Percentiles rank a stretch among this genome's conserved stretches.
Evolutionary conservation across 257 asterid genomes (phyloP).

Genomic region (Lycium barbarum): DNA sequence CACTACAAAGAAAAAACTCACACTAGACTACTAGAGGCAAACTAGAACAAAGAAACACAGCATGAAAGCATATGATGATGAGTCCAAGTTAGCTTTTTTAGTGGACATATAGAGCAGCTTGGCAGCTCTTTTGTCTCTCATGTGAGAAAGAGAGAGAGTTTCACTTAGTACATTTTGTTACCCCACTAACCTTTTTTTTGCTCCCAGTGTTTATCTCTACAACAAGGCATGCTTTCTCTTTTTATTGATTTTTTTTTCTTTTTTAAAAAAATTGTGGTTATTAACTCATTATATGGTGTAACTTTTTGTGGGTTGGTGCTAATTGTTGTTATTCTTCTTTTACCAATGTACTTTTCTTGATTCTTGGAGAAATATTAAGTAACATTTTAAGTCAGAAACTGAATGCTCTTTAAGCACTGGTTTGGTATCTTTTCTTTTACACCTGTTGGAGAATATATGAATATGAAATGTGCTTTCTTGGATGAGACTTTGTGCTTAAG

Average conservation of each 20-base stretch:
- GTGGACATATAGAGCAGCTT: constrained; percentile 32
- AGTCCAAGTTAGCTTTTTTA: constrained; percentile 51
- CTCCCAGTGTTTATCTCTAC: constrained; percentile 25
- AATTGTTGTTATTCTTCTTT: constrained; percentile 25
- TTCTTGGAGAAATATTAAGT: constrained; percentile 25
- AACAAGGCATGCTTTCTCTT: constrained; percentile 50
- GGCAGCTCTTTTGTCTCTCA: constrained; percentile 53
- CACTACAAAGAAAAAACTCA: not conserved
- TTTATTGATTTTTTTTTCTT: constrained; percentile 20
- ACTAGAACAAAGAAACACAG: constrained; percentile 36
- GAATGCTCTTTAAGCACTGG: constrained; percentile 36
- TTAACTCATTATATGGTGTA: constrained; percentile 45
- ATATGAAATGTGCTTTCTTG: constrained; percentile 61
- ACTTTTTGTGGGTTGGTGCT: constrained; percentile 43
- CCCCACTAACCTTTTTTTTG: constrained; percentile 15
- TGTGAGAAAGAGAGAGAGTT: constrained; percentile 38
- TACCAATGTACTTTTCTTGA: constrained; percentile 41
- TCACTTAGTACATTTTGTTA: constrained; percentile 25
- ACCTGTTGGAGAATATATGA: constrained; percentile 35
- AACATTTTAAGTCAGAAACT: constrained; percentile 14
- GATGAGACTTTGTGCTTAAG: constrained; percentile 58
- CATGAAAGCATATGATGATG: constrained; percentile 43
- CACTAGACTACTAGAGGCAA: not conserved
- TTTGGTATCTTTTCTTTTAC: constrained; percentile 37
- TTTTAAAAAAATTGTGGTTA: constrained; percentile 37